Base-by-base conservation (phyloP, 805 yeast species). In the Candida sakaeoensis region DNA sequence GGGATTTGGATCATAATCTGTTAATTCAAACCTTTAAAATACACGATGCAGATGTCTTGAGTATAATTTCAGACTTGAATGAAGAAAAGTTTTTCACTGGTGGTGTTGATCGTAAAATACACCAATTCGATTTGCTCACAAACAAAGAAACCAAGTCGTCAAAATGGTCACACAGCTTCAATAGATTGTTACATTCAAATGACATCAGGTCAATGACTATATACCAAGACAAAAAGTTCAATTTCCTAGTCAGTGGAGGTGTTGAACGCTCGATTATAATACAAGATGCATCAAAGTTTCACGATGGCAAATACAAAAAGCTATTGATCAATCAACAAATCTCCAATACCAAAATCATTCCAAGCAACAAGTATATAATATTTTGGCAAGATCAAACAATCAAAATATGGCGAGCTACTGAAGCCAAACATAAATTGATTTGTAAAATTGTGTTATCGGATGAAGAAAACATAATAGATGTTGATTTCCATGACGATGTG, bases 91-190 rank as follows among this genome's bases (percentile, higher is more conserved):
- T 93, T 1, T 91, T 87, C 60, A 76, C 91, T 29, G 95, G 93
- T 4, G 97, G 99, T 52, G 89, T 93, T 35, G 99, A 93, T 59
- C 75, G 97, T 52, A 89, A 89, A 55, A 87, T 93, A 36, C 85
- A 79, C 55, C 84, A 81, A 53, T 86, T 83, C 60, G 69, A 72
- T 44, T 61, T 73, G 38, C 68, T 82, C 3, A 53, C 52, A 16
- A 48, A 46, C 37, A 56, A 54, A 33, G 45, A 48, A 13, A 42
- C 52, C 14, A 34, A 34, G 25, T 43, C 45, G 5, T 46, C 63
- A 29, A 79, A 80, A 54, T 91, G 98, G 98, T 76, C 84, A 13
- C 82, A 79, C 51, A 73, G 80, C 46, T 75, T 80, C 39, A 86
- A 81, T 59, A 74, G 96, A 54, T 70, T 91, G 39, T 70, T 89